Conservation (phyloP, 164 flowering plant genomes). For the Nymphaea colorata region DNA sequence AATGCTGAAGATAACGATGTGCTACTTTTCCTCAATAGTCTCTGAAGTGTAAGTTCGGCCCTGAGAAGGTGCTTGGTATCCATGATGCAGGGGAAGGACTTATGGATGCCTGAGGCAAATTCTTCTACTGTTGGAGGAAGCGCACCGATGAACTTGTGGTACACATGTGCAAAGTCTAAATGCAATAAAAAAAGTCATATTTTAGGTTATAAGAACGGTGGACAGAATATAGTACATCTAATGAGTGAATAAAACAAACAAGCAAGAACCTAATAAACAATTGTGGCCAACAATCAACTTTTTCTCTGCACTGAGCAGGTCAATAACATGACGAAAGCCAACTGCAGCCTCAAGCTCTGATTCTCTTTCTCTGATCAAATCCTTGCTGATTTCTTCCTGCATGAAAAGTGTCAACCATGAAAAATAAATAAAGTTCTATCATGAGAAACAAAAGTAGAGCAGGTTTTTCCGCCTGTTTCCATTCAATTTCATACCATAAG, state of each 20-base stretch:
- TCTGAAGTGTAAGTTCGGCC: constrained; percentile 23
- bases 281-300: constrained; percentile 93
- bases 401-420: background rate
- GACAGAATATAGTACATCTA: too few relatives aligned
- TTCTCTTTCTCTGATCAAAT: constrained; percentile 26
- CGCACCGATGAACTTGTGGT: constrained; percentile 67
- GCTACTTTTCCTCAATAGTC: constrained; percentile 37
- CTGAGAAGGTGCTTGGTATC: constrained; percentile 78
- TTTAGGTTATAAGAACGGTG: too few relatives aligned
- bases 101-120: constrained; percentile 47
- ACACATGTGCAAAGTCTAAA: constrained; percentile 79
- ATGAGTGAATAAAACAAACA: too few relatives aligned
- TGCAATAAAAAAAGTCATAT: constrained; percentile 1
- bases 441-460: constrained; percentile 1
- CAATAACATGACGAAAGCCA: constrained; percentile 91
- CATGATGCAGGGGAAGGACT: constrained; percentile 46
- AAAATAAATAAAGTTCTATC: background rate
- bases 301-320: constrained; percentile 69
- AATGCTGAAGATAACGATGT: constrained; percentile 80
- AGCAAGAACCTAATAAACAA: constrained; percentile 67
- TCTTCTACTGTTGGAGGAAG: constrained; percentile 72
- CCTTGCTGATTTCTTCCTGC: constrained; percentile 58
- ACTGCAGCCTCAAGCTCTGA: constrained; percentile 46
- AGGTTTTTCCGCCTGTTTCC: background rate
- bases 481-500: constrained; percentile 49